Percentiles rank a stretch among this genome's conserved stretches.
Evolutionary conservation across 2,329 filamentous ascomycete species (phyloP).

Genomic region (Phialophora chinensis): DNA sequence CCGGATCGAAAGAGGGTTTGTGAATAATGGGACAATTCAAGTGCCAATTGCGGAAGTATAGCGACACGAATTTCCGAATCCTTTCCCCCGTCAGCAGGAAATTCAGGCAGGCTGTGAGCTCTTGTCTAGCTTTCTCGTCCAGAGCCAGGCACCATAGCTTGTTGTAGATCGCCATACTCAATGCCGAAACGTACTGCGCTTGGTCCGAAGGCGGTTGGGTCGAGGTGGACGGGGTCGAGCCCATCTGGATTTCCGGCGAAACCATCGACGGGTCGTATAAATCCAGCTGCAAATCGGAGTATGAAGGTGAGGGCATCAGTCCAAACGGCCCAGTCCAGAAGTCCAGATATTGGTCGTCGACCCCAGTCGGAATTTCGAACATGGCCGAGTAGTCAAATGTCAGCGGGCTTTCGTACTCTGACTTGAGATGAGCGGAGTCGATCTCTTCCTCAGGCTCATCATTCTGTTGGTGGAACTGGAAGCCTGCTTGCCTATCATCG

Average conservation of each 20-base stretch:
- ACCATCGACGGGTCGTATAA: constrained; percentile 28
- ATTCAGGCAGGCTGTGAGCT: constrained; percentile 48
- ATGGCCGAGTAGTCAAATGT: constrained; percentile 30
- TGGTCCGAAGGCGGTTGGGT: constrained; percentile 23
- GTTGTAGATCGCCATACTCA: constrained; percentile 50
- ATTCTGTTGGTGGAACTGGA: constrained; percentile 47
- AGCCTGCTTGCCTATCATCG: constrained; percentile 46
- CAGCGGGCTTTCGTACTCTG: constrained; percentile 9
- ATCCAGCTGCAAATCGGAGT: constrained; percentile 30
- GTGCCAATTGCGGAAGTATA: constrained; percentile 56
- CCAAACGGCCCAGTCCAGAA: constrained; percentile 36
- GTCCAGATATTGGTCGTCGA: constrained; percentile 32
- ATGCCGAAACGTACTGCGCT: constrained; percentile 44
- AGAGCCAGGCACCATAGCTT: constrained; percentile 48
- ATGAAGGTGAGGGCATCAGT: constrained; percentile 29
- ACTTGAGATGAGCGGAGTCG: constrained; percentile 3
- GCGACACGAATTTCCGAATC: constrained; percentile 49
- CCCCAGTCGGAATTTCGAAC: constrained; percentile 27
- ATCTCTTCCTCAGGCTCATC: constrained; percentile 31
- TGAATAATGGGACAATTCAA: constrained; percentile 54
- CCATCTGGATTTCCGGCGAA: constrained; percentile 11
- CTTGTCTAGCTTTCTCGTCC: constrained; percentile 47
- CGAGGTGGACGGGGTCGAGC: constrained; percentile 24
- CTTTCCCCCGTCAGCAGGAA: constrained; percentile 50
- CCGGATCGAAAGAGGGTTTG: constrained; percentile 49